phyloP scores from a whole-genome alignment of 2,329 filamentous ascomycete species.

The Fusarium phyllophilum region DNA sequence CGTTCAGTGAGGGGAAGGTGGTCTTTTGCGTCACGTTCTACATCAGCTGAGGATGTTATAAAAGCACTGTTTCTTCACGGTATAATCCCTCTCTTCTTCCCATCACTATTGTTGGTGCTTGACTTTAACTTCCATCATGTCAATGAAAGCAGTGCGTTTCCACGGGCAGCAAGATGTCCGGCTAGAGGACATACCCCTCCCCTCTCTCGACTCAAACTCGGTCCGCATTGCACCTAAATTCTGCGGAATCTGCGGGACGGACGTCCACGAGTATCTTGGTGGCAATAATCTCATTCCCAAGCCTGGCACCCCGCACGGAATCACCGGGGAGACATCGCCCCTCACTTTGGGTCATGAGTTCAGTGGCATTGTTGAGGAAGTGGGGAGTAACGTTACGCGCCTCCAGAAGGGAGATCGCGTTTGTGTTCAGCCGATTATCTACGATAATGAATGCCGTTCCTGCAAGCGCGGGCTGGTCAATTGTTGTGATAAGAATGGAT shows the following conservation, averaged over 20 bases:
- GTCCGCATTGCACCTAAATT: conserved; percentile 6
- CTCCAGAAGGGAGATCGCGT: conserved; percentile 11
- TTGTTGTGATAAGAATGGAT: conserved; percentile 7
- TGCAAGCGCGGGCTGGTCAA: conserved; percentile 10
- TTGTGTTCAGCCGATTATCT: conserved; percentile 17
- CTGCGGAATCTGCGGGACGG: conserved; percentile 20
- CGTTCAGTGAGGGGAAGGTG: conserved; percentile 5
- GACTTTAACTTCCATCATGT: neutral
- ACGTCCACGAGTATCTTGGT: conserved; percentile 20
- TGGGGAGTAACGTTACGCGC: conserved; percentile 8
- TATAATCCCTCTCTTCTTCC: neutral
- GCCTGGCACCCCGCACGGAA: conserved; percentile 16
- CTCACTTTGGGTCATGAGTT: conserved; percentile 18
- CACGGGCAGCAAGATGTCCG: conserved; percentile 11
- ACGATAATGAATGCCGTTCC: conserved; percentile 12
- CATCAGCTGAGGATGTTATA: neutral
- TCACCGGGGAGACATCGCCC: conserved; percentile 17
- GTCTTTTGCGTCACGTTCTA: conserved; percentile 8
- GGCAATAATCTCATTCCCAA: conserved; percentile 25
- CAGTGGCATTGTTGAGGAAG: conserved; percentile 14
- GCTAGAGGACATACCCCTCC: neutral
- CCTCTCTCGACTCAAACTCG: neutral
- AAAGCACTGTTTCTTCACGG: too few species aligned
- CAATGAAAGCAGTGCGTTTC: conserved; percentile 13
- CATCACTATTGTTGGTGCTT: neutral